Percentiles rank a stretch among this genome's conserved stretches.
These are phyloP conservation scores for Talaromyces verruculosus DNA, from an alignment of 2,329 filamentous ascomycete genomes.

Conservation along the genomic window DNA sequence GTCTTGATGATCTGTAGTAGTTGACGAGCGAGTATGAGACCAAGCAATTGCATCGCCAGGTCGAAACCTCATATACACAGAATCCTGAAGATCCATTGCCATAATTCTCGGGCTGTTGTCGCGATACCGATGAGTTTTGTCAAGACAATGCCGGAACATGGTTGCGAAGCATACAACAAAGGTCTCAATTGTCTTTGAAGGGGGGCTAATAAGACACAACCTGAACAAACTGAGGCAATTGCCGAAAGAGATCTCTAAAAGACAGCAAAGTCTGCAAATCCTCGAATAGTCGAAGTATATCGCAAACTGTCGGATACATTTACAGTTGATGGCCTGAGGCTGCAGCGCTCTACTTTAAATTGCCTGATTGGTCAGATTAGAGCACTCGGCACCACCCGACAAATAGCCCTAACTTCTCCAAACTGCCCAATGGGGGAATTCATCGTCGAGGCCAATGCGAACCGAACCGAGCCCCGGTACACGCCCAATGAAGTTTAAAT, in stretches of 20 bases:
- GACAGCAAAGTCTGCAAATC: not conserved
- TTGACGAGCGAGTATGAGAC: too few relatives aligned
- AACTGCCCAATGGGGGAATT: not conserved
- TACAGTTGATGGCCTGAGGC: slow-evolving; percentile 5
- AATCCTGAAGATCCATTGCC: not conserved
- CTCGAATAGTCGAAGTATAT: not conserved
- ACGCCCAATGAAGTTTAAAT: not conserved
- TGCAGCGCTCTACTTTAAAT: not conserved
- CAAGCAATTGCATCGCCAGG: not conserved
- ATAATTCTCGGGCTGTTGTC: not conserved
- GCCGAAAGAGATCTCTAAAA: too few relatives aligned
- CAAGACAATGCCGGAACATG: not conserved
- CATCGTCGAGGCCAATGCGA: not conserved
- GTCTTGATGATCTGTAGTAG: not conserved
- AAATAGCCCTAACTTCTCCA: not conserved
- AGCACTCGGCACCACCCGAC: not conserved
- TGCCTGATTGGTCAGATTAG: not conserved
- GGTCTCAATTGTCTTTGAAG: not conserved
- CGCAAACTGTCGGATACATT: not conserved
- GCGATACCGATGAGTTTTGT: not conserved
- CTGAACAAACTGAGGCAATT: not conserved
- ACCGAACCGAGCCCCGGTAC: not conserved
- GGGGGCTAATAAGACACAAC: not conserved
- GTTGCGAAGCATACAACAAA: not conserved
- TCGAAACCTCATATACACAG: not conserved